Percentiles rank a stretch among this genome's conserved stretches.
phyloP scores from a whole-genome alignment of 768 basidiomycete genomes.

The Xanthoconium purpureum region DNA sequence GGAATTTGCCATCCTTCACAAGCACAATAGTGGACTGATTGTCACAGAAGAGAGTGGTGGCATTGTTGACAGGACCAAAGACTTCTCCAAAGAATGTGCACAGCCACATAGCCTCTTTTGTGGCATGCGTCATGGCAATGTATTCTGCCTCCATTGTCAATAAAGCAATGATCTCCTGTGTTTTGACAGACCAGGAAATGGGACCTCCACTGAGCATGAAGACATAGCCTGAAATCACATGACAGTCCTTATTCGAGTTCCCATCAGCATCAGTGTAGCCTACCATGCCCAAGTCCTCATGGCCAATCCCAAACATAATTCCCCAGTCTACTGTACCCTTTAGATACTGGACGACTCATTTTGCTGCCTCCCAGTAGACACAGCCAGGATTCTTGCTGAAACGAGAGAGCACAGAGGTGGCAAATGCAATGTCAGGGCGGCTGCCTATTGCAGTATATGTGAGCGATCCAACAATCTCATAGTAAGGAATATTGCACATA shows the following conservation, averaged over 20 bases:
- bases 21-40: too few species aligned
- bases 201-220: not conserved
- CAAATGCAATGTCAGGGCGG: not conserved
- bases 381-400: not conserved
- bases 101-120: not conserved
- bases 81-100: not conserved
- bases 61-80: not conserved
- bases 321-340: not conserved
- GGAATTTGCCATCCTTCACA: not conserved
- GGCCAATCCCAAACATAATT: not conserved
- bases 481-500: not conserved
- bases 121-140: too few species aligned
- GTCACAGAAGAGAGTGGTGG: not conserved
- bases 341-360: not conserved
- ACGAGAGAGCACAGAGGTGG: not conserved
- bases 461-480: not conserved
- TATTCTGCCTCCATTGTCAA: not conserved
- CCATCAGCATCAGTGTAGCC: not conserved
- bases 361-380: not conserved
- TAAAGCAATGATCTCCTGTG: not conserved
- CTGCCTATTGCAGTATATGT: not conserved
- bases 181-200: not conserved
- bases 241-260: not conserved
- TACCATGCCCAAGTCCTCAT: not conserved
- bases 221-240: not conserved